A percentile compares a stretch with the other conserved stretches of the same genome.
These are phyloP conservation scores for Podospora appendiculata DNA, from an alignment of 495 filamentous ascomycete species.

Conservation along the genomic window DNA sequence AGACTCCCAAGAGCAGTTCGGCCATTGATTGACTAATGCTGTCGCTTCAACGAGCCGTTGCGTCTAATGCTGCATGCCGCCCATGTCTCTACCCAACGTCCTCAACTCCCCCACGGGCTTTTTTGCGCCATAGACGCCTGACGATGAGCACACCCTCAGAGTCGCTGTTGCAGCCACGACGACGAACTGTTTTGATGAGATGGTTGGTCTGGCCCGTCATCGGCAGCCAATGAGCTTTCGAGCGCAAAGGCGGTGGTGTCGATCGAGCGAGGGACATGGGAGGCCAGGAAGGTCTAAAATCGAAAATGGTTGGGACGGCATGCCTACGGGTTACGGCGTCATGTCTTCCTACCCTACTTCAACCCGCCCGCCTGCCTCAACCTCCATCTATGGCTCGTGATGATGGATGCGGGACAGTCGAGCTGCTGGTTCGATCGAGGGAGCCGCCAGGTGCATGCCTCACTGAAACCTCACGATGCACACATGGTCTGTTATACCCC, in stretches of 20 bases:
- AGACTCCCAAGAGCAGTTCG: background rate
- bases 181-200: conserved; percentile 9
- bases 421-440: conserved; percentile 1
- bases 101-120: conserved; percentile 4
- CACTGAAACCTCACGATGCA: conserved; percentile 1
- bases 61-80: conserved; percentile 13
- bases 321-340: background rate
- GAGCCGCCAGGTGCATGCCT: conserved; percentile 1
- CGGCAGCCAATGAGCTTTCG: conserved; percentile 10
- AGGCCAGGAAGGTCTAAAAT: background rate
- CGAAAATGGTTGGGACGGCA: conserved; percentile 9
- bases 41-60: conserved; percentile 14
- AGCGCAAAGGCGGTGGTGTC: conserved; percentile 19
- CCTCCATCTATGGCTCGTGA: background rate
- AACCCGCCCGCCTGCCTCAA: too few species aligned
- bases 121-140: conserved; percentile 15
- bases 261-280: conserved; percentile 1
- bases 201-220: conserved; percentile 1
- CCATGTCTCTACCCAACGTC: conserved; percentile 21
- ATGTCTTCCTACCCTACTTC: conserved; percentile 11
- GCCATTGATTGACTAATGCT: conserved; percentile 14
- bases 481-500: conserved; percentile 8
- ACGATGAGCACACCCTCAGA: conserved; percentile 16
- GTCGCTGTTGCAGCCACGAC: conserved; percentile 7
- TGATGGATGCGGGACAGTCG: background rate